A percentile compares a stretch with the other conserved stretches of the same genome.
Conservation (phyloP, 2,329 filamentous ascomycete genomes). For the Penicillium sp. region DNA sequence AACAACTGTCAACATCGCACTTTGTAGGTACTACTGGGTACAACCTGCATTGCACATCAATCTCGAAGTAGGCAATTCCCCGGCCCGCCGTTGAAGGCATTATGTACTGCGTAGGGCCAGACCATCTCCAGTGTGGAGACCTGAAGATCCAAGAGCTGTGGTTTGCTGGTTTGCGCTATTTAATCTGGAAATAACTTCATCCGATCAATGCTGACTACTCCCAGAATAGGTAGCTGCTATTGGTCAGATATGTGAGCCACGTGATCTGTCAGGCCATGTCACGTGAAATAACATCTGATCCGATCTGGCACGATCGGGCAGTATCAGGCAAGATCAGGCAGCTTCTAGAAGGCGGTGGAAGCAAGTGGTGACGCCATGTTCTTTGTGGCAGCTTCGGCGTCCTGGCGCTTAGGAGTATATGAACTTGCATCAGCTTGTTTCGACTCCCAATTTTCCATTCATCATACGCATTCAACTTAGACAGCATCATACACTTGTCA, state of each 20-base stretch:
- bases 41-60: too few relatives aligned
- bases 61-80: background rate
- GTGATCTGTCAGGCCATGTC: conserved; percentile 4
- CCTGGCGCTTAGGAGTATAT: conserved; percentile 22
- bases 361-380: conserved; percentile 31
- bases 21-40: too few relatives aligned
- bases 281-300: conserved; percentile 10
- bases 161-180: background rate
- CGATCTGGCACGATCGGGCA: background rate
- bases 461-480: background rate
- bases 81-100: background rate
- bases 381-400: conserved; percentile 13
- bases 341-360: conserved; percentile 40
- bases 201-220: conserved; percentile 3
- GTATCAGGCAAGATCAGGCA: conserved; percentile 14
- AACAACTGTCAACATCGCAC: background rate
- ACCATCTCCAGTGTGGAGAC: conserved; percentile 6
- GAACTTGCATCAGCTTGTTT: conserved; percentile 14
- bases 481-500: too few relatives aligned
- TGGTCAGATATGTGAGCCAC: too few relatives aligned
- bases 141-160: background rate
- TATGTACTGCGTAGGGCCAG: background rate
- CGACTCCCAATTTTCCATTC: background rate
- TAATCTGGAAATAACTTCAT: background rate
- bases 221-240: too few relatives aligned